A percentile compares a stretch with the other conserved stretches of the same genome.
Evolutionary conservation across 2,329 filamentous ascomycete genomes (phyloP).

Genomic region (Diaporthe ilicicola): DNA sequence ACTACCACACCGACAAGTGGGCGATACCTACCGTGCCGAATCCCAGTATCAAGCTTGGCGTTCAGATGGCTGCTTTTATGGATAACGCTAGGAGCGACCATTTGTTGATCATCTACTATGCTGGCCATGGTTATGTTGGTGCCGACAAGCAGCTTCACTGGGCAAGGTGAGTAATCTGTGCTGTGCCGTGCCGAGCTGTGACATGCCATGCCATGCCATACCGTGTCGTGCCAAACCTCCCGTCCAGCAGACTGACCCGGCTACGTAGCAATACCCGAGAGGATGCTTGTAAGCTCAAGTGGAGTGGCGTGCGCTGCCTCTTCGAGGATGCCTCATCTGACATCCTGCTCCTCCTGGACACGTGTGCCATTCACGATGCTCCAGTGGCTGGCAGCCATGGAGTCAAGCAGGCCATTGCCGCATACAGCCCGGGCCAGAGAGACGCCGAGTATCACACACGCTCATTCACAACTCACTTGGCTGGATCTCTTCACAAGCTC

Average conservation of each 20-base stretch:
- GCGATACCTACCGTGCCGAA: constrained; percentile 67
- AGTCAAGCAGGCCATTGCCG: constrained; percentile 69
- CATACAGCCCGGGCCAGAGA: constrained; percentile 62
- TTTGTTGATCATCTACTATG: constrained; percentile 71
- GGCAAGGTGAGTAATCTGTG: constrained; percentile 64
- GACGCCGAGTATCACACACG: constrained; percentile 53
- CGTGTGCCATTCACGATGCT: constrained; percentile 64
- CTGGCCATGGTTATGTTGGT: constrained; percentile 67
- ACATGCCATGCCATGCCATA: not conserved
- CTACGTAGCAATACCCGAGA: constrained; percentile 61
- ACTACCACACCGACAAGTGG: constrained; percentile 68
- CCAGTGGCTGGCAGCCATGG: constrained; percentile 61
- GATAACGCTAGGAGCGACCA: constrained; percentile 66
- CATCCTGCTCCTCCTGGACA: constrained; percentile 69
- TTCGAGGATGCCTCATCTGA: constrained; percentile 71
- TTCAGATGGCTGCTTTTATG: constrained; percentile 67
- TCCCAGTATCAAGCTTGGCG: constrained; percentile 68
- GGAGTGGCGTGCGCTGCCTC: constrained; percentile 69
- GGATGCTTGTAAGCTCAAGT: constrained; percentile 69
- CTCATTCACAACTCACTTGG: constrained; percentile 67
- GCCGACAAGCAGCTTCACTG: constrained; percentile 70
- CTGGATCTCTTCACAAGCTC: constrained; percentile 63
- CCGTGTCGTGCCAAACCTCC: not conserved
- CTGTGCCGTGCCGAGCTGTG: not conserved
- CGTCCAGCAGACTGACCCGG: constrained; percentile 36